Conservation (phyloP, 805 yeast genomes). For the Barnettozyma californica region DNA sequence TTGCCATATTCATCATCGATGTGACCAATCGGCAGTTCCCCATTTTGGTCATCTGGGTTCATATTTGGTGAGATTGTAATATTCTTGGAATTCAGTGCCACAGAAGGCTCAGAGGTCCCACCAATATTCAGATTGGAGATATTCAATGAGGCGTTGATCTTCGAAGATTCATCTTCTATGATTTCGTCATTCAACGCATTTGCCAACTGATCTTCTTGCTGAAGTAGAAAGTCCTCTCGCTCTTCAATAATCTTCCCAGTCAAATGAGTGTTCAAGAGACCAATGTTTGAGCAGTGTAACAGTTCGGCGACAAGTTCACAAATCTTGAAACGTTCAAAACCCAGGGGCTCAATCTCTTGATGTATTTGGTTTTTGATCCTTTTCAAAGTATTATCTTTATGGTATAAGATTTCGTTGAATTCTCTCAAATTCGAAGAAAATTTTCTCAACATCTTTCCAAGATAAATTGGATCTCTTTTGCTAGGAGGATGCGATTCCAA, state of each 20-base stretch:
- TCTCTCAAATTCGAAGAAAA: constrained; percentile 59
- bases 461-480: constrained; percentile 82
- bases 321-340: constrained; percentile 88
- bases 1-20: background rate
- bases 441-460: constrained; percentile 73
- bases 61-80: constrained; percentile 24
- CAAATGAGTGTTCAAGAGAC: constrained; percentile 69
- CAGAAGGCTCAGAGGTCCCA: constrained; percentile 26
- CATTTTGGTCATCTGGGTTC: constrained; percentile 11
- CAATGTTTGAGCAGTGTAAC: constrained; percentile 94
- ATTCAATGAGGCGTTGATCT: constrained; percentile 10
- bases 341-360: constrained; percentile 70
- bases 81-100: constrained; percentile 22
- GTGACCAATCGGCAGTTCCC: constrained; percentile 11
- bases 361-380: constrained; percentile 40
- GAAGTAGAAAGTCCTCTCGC: constrained; percentile 59
- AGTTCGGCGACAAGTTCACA: constrained; percentile 93
- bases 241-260: constrained; percentile 65
- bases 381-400: constrained; percentile 16
- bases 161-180: constrained; percentile 2
- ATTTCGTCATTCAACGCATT: constrained; percentile 26
- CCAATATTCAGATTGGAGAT: constrained; percentile 23
- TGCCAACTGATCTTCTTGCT: constrained; percentile 22
- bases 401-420: constrained; percentile 46
- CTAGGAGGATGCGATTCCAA: constrained; percentile 83